phyloP scores from a whole-genome alignment of 495 filamentous ascomycete species.

The Trichocladium uniseriatum region DNA sequence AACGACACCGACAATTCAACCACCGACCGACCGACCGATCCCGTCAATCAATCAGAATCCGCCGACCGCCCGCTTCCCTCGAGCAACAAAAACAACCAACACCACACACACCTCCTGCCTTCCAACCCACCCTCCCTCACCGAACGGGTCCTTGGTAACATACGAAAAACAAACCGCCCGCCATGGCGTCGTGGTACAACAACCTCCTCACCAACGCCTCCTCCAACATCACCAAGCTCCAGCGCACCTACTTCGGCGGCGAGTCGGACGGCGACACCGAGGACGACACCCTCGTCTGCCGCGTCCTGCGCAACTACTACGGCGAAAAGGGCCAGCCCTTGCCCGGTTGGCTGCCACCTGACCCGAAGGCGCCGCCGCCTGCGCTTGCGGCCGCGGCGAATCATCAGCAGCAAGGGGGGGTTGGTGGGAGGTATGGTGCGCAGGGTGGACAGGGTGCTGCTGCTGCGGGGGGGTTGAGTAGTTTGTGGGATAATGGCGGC shows the following conservation, averaged over 20 bases:
- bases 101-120: not conserved
- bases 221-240: constrained; percentile 69
- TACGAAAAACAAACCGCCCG: not conserved
- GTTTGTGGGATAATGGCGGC: constrained; percentile 69
- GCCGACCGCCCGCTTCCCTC: too few relatives aligned
- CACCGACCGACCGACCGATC: not conserved
- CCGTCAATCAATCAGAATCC: not conserved
- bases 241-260: constrained; percentile 62
- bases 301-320: constrained; percentile 93
- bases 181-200: constrained; percentile 72
- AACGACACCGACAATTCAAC: not conserved
- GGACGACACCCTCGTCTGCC: constrained; percentile 89
- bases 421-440: constrained; percentile 42
- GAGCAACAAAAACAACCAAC: not conserved
- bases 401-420: constrained; percentile 27
- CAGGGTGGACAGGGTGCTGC: constrained; percentile 27
- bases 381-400: constrained; percentile 37
- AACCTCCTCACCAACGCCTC: constrained; percentile 70
- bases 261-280: constrained; percentile 88
- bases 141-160: too few relatives aligned
- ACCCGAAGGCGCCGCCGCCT: constrained; percentile 60
- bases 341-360: constrained; percentile 81
- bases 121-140: not conserved
- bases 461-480: constrained; percentile 42
- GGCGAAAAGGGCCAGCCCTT: constrained; percentile 74